Conservation (phyloP, 305 asterid species). For the Fraxinus latifolia region DNA sequence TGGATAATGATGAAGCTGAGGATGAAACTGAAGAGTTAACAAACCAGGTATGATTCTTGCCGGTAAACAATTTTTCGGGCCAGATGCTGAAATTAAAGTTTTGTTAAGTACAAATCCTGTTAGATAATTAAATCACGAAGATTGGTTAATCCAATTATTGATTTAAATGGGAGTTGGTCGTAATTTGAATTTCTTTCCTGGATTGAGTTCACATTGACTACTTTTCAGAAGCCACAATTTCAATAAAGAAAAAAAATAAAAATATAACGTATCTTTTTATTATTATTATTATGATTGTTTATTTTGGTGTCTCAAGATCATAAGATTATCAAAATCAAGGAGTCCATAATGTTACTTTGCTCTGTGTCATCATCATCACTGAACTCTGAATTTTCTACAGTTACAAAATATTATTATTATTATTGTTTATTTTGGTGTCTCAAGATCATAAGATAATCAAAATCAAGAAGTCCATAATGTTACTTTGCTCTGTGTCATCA, state of each 20-base stretch:
- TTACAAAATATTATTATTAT: neutral
- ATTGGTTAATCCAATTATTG: neutral
- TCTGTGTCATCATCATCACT: neutral
- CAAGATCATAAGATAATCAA: neutral
- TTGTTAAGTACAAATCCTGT: neutral
- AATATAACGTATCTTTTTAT: neutral
- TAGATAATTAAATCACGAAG: neutral
- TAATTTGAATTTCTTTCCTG: neutral
- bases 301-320: neutral
- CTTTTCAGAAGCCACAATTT: neutral
- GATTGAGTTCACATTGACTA: neutral
- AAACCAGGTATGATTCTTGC: conserved; percentile 53
- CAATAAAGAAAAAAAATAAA: neutral
- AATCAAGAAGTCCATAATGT: neutral
- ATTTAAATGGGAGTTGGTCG: neutral
- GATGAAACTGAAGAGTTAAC: conserved; percentile 96
- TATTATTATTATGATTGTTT: neutral
- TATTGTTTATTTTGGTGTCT: neutral
- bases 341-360: neutral
- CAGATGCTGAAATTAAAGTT: conserved; percentile 1
- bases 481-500: neutral
- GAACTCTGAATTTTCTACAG: neutral
- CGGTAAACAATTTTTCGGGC: neutral
- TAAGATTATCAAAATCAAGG: neutral
- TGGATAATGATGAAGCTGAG: conserved; percentile 92